phyloP scores from a whole-genome alignment of 2,329 filamentous ascomycete genomes.

The Sarocladium strictum region DNA sequence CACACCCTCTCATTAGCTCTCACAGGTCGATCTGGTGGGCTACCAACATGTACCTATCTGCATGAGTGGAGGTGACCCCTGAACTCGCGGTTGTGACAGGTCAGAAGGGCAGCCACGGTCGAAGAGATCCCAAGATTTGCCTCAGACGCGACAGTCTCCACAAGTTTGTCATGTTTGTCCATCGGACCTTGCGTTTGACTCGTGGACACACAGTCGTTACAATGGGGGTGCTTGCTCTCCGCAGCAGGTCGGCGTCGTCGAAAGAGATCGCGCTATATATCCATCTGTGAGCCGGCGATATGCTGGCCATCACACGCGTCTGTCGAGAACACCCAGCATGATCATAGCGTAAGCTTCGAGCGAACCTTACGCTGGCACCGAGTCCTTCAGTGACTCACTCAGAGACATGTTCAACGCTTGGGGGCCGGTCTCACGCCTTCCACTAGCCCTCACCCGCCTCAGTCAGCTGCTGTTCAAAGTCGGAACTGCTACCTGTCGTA shows the following conservation, averaged over 20 bases:
- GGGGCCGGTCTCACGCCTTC: not conserved
- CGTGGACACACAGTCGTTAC: too few species aligned
- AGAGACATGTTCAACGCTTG: not conserved
- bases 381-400: too few species aligned
- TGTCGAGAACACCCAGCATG: too few species aligned
- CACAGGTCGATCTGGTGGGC: not conserved
- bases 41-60: not conserved
- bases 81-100: not conserved
- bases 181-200: not conserved
- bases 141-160: constrained; percentile 2
- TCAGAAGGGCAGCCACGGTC: not conserved
- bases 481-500: not conserved
- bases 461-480: too few species aligned
- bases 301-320: too few species aligned
- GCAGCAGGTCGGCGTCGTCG: too few species aligned
- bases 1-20: constrained; percentile 1
- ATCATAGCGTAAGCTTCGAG: too few species aligned
- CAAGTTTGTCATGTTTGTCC: not conserved
- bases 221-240: too few species aligned
- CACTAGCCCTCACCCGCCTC: too few species aligned
- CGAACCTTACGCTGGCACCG: too few species aligned
- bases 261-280: too few species aligned
- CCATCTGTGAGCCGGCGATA: too few species aligned
- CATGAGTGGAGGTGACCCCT: not conserved
- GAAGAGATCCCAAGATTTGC: not conserved